Base-by-base conservation (phyloP, 495 filamentous ascomycete species). In the Penicillium antarcticum region DNA sequence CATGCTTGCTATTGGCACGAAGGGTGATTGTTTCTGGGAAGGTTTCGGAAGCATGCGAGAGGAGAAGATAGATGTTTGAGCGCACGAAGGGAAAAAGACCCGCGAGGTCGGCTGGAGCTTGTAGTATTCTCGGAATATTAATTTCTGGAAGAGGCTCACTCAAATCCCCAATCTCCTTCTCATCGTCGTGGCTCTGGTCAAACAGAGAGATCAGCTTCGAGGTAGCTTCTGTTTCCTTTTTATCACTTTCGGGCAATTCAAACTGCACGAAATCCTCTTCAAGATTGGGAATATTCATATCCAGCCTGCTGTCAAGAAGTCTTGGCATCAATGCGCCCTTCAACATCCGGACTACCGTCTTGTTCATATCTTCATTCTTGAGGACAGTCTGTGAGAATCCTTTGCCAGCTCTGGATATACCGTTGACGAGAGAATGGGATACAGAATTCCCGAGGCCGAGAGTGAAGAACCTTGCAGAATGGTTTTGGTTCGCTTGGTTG, bases 301-400 rank as follows among this genome's bases (percentile, higher is more conserved):
- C 47, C 29, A 56, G n/a, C 4, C 31, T 56, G 23, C 19, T 29
- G 29, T 57, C 36, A 6, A 32, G 24, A 1, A 57, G 44, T 16
- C 42, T 49, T 2, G 48, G 35, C 35, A 43, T 52, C 18, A 57
- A 34, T 29, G 45, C 45, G 13, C 55, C 55, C 35, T 52, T 52
- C 23, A 57, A 16, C 55, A 57, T 57, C 1, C 49, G 34, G 12
- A 57, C 19, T 4, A 57, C 40, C 10, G 37, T 45, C 5, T 44
- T 44, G 16, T 57, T 48, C 1, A 48, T n/a, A 8, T 49, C 49
- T 14, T 57, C 49, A 7, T 45, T 44, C 0, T 52, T 21, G 1
- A 57, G 33, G 1, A 57, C 34, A 11, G 55, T 34, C 18, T 57
- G 55, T 12, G 55, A 41, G 12, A 57, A 57, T 1, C 49, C 55